These are phyloP conservation scores for Chaetoceros tenuissimus DNA, from an alignment of 108 stramenopile species.

Conservation along the genomic window DNA sequence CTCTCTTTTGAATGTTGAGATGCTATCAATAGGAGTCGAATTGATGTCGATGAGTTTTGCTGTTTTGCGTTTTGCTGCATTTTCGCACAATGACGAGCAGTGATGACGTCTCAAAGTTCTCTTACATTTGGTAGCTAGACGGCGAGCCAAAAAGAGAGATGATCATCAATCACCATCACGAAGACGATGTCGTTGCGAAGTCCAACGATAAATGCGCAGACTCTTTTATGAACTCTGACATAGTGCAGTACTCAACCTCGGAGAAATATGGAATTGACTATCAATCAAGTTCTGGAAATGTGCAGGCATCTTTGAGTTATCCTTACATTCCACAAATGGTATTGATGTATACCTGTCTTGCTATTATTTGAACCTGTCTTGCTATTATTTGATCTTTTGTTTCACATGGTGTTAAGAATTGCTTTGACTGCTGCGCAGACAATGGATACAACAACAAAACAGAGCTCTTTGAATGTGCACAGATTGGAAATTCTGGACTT, in stretches of 20 bases:
- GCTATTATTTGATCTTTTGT: constrained; percentile 60
- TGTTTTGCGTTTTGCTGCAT: too few species aligned
- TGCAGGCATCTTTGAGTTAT: constrained; percentile 76
- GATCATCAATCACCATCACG: too few species aligned
- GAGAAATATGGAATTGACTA: constrained; percentile 85
- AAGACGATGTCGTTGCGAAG: too few species aligned
- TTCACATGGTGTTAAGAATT: constrained; percentile 42
- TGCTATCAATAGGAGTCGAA: too few species aligned
- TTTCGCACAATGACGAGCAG: too few species aligned
- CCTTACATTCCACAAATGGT: constrained; percentile 88
- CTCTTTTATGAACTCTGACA: constrained; percentile 90
- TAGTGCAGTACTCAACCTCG: constrained; percentile 95
- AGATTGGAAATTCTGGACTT: constrained; percentile 58
- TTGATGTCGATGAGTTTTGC: too few species aligned
- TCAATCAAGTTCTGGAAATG: constrained; percentile 70
- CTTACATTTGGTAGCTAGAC: too few species aligned
- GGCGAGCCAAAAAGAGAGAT: too few species aligned
- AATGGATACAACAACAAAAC: constrained; percentile 46
- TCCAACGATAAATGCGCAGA: constrained; percentile 90
- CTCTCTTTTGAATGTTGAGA: too few species aligned
- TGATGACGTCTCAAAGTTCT: too few species aligned
- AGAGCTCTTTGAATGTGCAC: constrained; percentile 40
- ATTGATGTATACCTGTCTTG: constrained; percentile 77
- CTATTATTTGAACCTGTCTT: too few species aligned
- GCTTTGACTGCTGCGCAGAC: constrained; percentile 50